These are phyloP conservation scores for Kingdonia uniflora DNA, from an alignment of 164 flowering plant genomes.

Conservation along the genomic window DNA sequence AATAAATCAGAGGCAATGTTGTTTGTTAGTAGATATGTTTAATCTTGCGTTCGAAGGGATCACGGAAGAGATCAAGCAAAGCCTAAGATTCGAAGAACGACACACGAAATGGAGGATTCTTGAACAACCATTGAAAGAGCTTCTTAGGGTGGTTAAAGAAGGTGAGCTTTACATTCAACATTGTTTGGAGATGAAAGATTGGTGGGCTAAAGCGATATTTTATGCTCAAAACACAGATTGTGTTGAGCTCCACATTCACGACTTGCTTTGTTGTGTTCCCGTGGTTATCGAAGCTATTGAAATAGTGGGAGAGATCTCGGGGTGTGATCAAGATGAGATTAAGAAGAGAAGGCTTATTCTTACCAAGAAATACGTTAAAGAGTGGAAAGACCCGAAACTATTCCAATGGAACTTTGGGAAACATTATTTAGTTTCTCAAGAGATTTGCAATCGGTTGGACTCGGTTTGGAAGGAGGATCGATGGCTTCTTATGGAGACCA, in stretches of 20 bases:
- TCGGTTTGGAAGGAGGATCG: slow-evolving; percentile 59
- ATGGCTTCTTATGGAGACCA: slow-evolving; percentile 40
- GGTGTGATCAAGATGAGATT: slow-evolving; percentile 55
- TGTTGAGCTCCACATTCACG: slow-evolving; percentile 75
- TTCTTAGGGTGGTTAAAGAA: slow-evolving; percentile 57
- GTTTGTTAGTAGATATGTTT: slow-evolving; percentile 50
- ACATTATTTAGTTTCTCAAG: slow-evolving; percentile 55
- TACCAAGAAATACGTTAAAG: slow-evolving; percentile 45
- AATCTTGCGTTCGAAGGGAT: slow-evolving; percentile 42
- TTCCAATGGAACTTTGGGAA: slow-evolving; percentile 66
- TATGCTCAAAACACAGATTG: slow-evolving; percentile 65
- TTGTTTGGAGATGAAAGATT: slow-evolving; percentile 57
- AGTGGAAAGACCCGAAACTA: slow-evolving; percentile 58
- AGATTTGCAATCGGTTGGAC: slow-evolving; percentile 37
- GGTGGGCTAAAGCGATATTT: slow-evolving; percentile 58
- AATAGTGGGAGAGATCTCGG: slow-evolving; percentile 50
- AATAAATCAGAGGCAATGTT: slow-evolving; percentile 66
- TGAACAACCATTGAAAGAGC: slow-evolving; percentile 70
- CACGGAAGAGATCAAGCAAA: slow-evolving; percentile 47
- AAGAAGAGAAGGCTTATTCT: slow-evolving; percentile 36
- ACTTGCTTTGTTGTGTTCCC: slow-evolving; percentile 45
- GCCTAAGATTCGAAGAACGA: slow-evolving; percentile 57
- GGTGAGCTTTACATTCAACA: slow-evolving; percentile 50
- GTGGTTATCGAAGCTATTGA: slow-evolving; percentile 70
- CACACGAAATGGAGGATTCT: slow-evolving; percentile 72